phyloP scores from a whole-genome alignment of 768 basidiomycete genomes.

The Rossbeevera mucosa region DNA sequence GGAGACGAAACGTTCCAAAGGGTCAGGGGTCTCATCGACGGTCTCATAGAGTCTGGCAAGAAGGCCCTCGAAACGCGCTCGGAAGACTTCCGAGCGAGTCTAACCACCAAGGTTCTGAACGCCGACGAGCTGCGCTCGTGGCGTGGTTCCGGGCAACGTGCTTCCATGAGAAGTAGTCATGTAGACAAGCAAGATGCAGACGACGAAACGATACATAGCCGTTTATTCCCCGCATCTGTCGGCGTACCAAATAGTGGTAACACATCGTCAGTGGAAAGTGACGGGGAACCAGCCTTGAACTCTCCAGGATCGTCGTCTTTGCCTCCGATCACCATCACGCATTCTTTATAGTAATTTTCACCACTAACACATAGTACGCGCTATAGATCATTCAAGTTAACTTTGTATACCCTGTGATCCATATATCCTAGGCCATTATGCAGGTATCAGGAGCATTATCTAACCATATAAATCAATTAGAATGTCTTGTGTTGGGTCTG shows the following conservation, averaged over 20 bases:
- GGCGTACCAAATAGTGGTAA: constrained; percentile 16
- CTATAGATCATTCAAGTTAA: constrained; percentile 22
- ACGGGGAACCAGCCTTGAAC: constrained; percentile 20
- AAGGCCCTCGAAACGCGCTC: constrained; percentile 57
- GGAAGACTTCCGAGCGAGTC: constrained; percentile 46
- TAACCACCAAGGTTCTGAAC: constrained; percentile 63
- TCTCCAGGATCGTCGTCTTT: constrained; percentile 15
- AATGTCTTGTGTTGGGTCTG: constrained; percentile 3
- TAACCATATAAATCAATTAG: constrained; percentile 10
- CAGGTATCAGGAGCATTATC: constrained; percentile 14
- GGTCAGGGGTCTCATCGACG: constrained; percentile 60
- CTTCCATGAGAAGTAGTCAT: constrained; percentile 8
- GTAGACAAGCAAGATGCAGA: constrained; percentile 24
- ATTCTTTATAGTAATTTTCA: constrained; percentile 30
- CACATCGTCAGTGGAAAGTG: constrained; percentile 25
- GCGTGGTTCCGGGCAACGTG: constrained; percentile 36
- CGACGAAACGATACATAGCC: constrained; percentile 27
- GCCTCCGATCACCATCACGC: constrained; percentile 45
- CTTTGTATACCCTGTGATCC: constrained; percentile 25
- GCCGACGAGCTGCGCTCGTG: constrained; percentile 68
- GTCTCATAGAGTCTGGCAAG: constrained; percentile 53
- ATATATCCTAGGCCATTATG: constrained; percentile 11
- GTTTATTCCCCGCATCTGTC: constrained; percentile 15
- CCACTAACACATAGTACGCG: constrained; percentile 6
- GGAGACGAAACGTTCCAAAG: constrained; percentile 54